Evolutionary conservation across 1,284 basidiomycete species (phyloP), one percentile per base, ranked within the genome.

Genomic region (Polyporus tsugae): DNA sequence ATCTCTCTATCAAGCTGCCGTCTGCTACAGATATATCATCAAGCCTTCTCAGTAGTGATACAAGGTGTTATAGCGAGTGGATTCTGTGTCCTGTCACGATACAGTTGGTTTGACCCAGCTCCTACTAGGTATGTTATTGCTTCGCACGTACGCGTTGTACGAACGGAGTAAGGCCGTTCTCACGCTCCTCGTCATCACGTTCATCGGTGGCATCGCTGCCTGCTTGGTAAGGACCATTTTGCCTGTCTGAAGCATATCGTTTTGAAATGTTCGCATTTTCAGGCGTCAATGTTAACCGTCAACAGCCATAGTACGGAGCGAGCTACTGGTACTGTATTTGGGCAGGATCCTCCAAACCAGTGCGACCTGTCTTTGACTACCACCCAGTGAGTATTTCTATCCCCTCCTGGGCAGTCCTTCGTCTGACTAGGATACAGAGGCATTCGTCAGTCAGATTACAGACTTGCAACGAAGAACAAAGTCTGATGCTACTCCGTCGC

Each of bases 71-170:
- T 66, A 10, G 69, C 60, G 10, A 42, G 66, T 64, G 52, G 17
- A 66, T 62, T 17, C n/a, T 11, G 6, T 19, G 6, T 22, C 25
- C 41, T 55, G 5, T 3, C 17, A n/a, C 15, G n/a, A 35, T 22
- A 5, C 29, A 10, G 4, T 4, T 57, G 5, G 38, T 6, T 39
- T n/a, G 17, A 25, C 10, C 1, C 15, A 29, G 29, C 58, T 19
- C 11, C 2, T 38, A 72, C 2, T 38, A 72, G 71, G 62, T 17
- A 59, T 72, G 59, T 65, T 70, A 6, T n/a, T 68, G 25, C 60
- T 70, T 39, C 64, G 69, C 9, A 71, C 68, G 6, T 71, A 68
- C 33, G 72, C 72, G 0, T 46, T 73, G 52, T 71, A 73, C 38
- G 60, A 68, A 6, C 65, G 72, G 10, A 70, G 62, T 19, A 69